phyloP scores from a whole-genome alignment of 225 moss, liverwort and hornwort genomes.

The Marchantia paleacea region DNA sequence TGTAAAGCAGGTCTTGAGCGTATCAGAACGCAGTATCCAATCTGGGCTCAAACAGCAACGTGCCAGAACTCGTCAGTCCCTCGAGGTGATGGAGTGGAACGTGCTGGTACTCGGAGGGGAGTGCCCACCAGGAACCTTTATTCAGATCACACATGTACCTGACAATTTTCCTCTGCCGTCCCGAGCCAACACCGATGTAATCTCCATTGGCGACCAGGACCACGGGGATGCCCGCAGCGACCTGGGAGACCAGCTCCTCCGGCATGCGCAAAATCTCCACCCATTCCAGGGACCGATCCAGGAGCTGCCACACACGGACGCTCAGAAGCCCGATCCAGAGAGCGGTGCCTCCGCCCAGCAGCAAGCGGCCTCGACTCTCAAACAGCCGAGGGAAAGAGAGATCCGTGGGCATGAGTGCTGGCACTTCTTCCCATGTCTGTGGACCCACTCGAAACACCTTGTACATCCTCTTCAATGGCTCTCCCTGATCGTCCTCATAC shows the following conservation, averaged over 20 bases:
- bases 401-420: constrained; percentile 27
- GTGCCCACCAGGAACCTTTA: constrained; percentile 30
- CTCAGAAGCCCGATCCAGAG: constrained; percentile 33
- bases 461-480: constrained; percentile 18
- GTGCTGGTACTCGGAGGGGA: constrained; percentile 40
- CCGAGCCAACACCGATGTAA: constrained; percentile 34
- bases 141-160: constrained; percentile 42
- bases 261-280: constrained; percentile 44
- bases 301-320: constrained; percentile 37
- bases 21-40: constrained; percentile 12
- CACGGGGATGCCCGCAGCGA: constrained; percentile 22
- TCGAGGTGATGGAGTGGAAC: constrained; percentile 35
- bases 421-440: constrained; percentile 37
- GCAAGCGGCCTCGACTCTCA: constrained; percentile 5
- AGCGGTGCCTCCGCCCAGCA: constrained; percentile 38
- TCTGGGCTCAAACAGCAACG: constrained; percentile 35
- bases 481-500: constrained; percentile 24
- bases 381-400: constrained; percentile 32
- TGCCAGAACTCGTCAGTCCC: constrained; percentile 34
- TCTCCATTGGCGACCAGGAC: constrained; percentile 39
- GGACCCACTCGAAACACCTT: constrained; percentile 31
- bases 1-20: too few species aligned
- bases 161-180: constrained; percentile 32
- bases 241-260: constrained; percentile 30
- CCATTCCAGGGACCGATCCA: constrained; percentile 30